phyloP scores from a whole-genome alignment of 2,329 filamentous ascomycete genomes.

The Sphaerulina vaccinii region DNA sequence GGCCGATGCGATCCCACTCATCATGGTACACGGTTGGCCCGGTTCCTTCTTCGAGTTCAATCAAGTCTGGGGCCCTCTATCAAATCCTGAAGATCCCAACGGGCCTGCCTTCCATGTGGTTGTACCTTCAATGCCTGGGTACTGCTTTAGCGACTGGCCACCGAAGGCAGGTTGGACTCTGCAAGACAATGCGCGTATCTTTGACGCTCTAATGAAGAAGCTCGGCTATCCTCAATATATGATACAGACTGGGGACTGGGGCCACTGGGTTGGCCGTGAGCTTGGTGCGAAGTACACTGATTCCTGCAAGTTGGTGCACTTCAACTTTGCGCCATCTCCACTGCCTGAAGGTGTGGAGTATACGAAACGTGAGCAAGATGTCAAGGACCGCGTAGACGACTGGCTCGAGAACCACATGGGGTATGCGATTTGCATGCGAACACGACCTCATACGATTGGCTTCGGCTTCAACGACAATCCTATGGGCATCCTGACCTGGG shows the following conservation, averaged over 20 bases:
- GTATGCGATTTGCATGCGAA: constrained; percentile 39
- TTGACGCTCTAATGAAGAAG: constrained; percentile 42
- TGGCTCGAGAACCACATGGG: constrained; percentile 43
- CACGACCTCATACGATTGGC: constrained; percentile 46
- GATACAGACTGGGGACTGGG: constrained; percentile 45
- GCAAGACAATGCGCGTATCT: constrained; percentile 40
- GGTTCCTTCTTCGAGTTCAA: constrained; percentile 48
- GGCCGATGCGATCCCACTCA: constrained; percentile 43
- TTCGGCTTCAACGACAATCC: constrained; percentile 46
- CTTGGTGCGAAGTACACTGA: constrained; percentile 39
- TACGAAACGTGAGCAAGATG: constrained; percentile 39
- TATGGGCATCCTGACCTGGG: constrained; percentile 45
- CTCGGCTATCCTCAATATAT: constrained; percentile 43
- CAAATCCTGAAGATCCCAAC: constrained; percentile 33
- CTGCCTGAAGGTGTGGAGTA: constrained; percentile 35
- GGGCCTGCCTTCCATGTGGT: constrained; percentile 55
- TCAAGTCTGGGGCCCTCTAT: constrained; percentile 40
- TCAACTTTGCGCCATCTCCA: constrained; percentile 43
- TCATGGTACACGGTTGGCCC: constrained; percentile 48
- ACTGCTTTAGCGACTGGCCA: constrained; percentile 47
- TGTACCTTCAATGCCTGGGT: constrained; percentile 58
- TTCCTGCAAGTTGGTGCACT: constrained; percentile 43
- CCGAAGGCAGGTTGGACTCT: constrained; percentile 37
- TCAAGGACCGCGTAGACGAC: constrained; percentile 37
- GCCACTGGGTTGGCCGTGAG: constrained; percentile 43